Conservation (phyloP, 768 basidiomycete genomes). For the Suillus hirtellus region DNA sequence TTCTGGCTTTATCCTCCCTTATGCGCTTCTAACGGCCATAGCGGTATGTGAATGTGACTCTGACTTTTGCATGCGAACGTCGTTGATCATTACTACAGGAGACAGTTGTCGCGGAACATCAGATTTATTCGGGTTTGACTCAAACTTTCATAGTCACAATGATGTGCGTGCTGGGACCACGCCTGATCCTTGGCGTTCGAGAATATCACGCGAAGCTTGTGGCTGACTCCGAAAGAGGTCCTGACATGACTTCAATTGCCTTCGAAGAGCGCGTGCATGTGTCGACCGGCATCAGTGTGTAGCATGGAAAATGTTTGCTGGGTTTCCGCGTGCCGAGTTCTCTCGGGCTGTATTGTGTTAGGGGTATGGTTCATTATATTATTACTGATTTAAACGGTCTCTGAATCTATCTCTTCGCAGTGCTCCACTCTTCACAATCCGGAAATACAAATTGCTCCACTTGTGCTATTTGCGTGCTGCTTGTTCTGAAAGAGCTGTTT, state of each 20-base stretch:
- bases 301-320: neutral
- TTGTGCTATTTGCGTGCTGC: no score
- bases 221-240: neutral
- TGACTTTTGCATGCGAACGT: neutral
- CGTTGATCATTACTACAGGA: neutral
- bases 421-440: no score
- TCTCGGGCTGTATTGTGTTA: neutral
- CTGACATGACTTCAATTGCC: neutral
- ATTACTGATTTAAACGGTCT: no score
- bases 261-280: neutral
- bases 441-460: no score
- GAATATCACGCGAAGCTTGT: conserved; percentile 2
- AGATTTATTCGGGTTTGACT: neutral
- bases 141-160: neutral
- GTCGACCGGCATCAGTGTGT: neutral
- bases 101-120: neutral
- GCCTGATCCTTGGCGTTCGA: neutral
- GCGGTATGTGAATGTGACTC: neutral
- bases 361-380: no score
- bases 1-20: neutral
- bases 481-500: no score
- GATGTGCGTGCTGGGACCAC: neutral
- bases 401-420: no score
- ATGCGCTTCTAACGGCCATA: neutral
- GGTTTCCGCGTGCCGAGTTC: neutral